Base-by-base conservation (phyloP, 257 asterid genomes). In the Penstemon barbatus region DNA sequence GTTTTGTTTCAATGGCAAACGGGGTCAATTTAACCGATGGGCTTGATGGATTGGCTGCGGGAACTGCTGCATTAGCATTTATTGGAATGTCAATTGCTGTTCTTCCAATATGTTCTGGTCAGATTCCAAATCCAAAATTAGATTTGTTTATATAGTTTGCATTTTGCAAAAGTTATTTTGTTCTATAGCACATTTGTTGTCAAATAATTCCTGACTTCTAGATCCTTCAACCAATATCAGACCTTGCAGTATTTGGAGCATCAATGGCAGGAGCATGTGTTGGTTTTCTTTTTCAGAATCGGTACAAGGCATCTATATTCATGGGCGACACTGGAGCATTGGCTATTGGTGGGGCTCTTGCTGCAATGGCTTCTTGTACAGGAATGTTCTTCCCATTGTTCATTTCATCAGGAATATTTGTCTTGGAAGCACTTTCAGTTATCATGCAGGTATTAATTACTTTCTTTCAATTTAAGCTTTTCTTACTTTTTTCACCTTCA, bases 181-280 rank as follows among this genome's bases (percentile, higher is more conserved):
- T 7, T 10, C 5, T 48, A 25, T 10, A 7, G 51, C 68, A 71
- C 11, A 41, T 36, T 36, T 65, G 12, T 8, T 50, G 38, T 56
- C n/a, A 53, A 38, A 19, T 38, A 9, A n/a, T 13, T 42, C 40
- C 52, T 82, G 66, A 72, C 64, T 73, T 75, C 48, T 63, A 42
- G 41, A 37, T 72, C 57, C 3, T 64, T 74, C 61, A 54, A 58
- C 58, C 55, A 62, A 63, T 66, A 55, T 62, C 93, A 90, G 98
- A 88, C 69, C 83, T 92, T 54, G 84, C 98, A 71, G 70, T 90
- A 61, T 92, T 92, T 70, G 98, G 97, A 79, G 91, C 98, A 70
- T 87, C 98, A 52, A 92, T 92, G 95, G 96, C 96, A 3, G 98
- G 97, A 71, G 98, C 98, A 40, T 92, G 98, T 79, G 83, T 84